Evolutionary conservation across 164 flowering plant genomes (phyloP).

Genomic region (Taxillus chinensis): DNA sequence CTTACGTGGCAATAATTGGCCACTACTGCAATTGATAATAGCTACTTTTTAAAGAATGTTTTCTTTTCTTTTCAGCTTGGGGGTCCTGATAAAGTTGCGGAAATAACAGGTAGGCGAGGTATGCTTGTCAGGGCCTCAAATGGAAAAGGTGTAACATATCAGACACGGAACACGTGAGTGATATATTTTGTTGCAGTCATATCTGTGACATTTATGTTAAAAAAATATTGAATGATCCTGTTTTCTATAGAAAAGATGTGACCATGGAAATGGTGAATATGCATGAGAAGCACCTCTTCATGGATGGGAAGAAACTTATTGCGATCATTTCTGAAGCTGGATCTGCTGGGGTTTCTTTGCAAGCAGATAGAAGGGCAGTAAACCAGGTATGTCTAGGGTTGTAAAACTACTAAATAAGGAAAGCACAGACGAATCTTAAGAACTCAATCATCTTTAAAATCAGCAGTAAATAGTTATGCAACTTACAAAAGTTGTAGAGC

Average conservation of each 20-base stretch:
- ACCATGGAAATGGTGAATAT: slow-evolving; percentile 98
- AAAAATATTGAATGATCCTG: slow-evolving; percentile 3
- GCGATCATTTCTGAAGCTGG: slow-evolving; percentile 99
- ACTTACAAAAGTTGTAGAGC: too few species aligned
- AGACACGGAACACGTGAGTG: slow-evolving; percentile 90
- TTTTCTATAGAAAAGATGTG: slow-evolving; percentile 66
- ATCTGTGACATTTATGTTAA: not conserved
- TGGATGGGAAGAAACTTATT: slow-evolving; percentile 89
- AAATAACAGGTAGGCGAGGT: slow-evolving; percentile 95
- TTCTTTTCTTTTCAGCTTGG: slow-evolving; percentile 66
- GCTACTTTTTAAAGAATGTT: too few species aligned
- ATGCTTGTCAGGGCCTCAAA: slow-evolving; percentile 87
- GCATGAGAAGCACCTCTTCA: slow-evolving; percentile 92
- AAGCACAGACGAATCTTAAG: too few species aligned
- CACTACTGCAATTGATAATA: not conserved
- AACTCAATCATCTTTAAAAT: too few species aligned
- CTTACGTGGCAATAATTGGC: too few species aligned
- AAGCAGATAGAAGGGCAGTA: slow-evolving; percentile 85
- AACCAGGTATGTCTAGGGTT: slow-evolving; percentile 53
- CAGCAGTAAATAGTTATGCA: too few species aligned
- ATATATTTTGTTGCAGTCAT: slow-evolving; percentile 3
- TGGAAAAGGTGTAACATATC: slow-evolving; percentile 97
- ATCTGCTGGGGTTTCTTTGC: slow-evolving; percentile 98
- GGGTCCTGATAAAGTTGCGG: slow-evolving; percentile 94
- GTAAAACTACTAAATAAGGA: too few species aligned